Evolutionary conservation across 257 asterid genomes (phyloP).

Genomic region (Solanum bukasovii): DNA sequence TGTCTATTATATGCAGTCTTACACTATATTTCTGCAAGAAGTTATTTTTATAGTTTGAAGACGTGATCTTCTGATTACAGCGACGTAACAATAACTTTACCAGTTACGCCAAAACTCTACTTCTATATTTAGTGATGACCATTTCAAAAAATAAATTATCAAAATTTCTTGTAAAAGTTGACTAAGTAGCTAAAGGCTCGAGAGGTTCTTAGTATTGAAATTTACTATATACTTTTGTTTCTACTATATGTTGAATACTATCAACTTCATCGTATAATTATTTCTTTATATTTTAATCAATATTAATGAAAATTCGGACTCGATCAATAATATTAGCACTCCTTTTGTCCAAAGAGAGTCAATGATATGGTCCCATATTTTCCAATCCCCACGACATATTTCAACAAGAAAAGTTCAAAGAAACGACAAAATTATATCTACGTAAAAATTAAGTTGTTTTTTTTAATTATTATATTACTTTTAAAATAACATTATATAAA

Average conservation of each 20-base stretch:
- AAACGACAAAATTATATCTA: neutral
- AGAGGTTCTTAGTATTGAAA: neutral
- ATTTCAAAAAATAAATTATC: too few relatives aligned
- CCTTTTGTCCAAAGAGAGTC: neutral
- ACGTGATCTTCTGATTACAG: neutral
- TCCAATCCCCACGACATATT: neutral
- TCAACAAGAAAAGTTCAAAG: neutral
- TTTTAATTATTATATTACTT: too few relatives aligned
- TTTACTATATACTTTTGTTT: neutral
- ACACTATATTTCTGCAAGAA: too few relatives aligned
- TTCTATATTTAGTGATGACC: neutral
- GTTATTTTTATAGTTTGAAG: neutral
- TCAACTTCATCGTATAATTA: neutral
- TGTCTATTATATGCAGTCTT: neutral
- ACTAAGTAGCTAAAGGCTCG: neutral
- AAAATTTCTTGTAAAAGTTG: neutral
- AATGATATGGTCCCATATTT: neutral
- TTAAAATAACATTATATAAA: too few relatives aligned
- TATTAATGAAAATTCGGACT: accelerated
- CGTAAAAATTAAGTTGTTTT: neutral
- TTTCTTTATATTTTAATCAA: neutral
- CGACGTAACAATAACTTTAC: neutral
- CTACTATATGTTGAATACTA: neutral
- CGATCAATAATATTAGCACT: neutral
- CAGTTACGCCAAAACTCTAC: neutral